These are phyloP conservation scores for Pseudohyphozyma bogoriensis DNA, from an alignment of 768 basidiomycete genomes.

Conservation along the genomic window DNA sequence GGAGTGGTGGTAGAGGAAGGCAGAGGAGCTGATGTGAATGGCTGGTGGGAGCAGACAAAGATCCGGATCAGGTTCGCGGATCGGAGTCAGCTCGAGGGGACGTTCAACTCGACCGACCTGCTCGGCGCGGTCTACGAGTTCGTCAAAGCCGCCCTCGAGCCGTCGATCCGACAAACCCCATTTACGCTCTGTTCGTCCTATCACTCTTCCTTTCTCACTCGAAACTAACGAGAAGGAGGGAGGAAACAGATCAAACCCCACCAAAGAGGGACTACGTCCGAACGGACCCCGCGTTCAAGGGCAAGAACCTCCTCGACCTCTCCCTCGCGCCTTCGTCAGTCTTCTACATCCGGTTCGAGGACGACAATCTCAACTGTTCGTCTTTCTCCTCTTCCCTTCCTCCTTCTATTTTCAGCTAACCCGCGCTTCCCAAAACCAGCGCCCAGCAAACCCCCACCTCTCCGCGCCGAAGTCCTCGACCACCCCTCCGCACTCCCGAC, in stretches of 20 bases:
- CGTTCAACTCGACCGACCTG: conserved; percentile 66
- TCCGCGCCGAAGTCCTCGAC: conserved; percentile 49
- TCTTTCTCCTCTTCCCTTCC: background rate
- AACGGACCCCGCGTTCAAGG: conserved; percentile 62
- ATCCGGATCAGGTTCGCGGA: conserved; percentile 75
- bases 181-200: conserved; percentile 65
- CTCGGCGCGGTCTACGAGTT: conserved; percentile 77
- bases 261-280: conserved; percentile 75
- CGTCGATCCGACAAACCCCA: conserved; percentile 66
- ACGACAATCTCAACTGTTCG: conserved; percentile 34
- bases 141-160: conserved; percentile 57
- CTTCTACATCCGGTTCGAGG: conserved; percentile 64
- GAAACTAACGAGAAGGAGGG: too few species aligned
- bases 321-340: conserved; percentile 70
- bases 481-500: conserved; percentile 58
- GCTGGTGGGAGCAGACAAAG: conserved; percentile 50
- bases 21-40: background rate
- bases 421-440: conserved; percentile 39
- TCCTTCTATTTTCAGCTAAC: background rate
- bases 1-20: background rate
- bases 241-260: conserved; percentile 57
- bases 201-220: background rate
- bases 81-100: conserved; percentile 66
- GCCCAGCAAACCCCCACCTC: conserved; percentile 52
- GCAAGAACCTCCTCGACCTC: conserved; percentile 57